These are phyloP conservation scores for Fusarium tricinctum DNA, from an alignment of 2,329 filamentous ascomycete species.

Conservation along the genomic window DNA sequence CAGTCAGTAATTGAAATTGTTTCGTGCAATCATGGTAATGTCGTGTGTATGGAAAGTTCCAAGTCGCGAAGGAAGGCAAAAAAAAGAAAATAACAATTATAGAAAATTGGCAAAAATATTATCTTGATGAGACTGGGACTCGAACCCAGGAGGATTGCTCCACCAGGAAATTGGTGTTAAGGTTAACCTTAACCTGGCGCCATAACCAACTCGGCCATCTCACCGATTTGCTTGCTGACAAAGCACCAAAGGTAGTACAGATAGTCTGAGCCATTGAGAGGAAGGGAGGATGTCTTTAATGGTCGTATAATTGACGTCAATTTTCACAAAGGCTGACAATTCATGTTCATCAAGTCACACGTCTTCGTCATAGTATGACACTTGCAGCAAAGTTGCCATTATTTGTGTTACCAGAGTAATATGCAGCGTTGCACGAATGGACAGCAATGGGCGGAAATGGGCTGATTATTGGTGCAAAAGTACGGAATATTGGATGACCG, in stretches of 20 bases:
- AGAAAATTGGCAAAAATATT: conserved; percentile 1
- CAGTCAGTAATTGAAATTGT: too few relatives aligned
- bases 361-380: background rate
- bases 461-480: too few relatives aligned
- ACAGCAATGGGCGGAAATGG: background rate
- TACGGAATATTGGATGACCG: background rate
- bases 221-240: conserved; percentile 35
- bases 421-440: background rate
- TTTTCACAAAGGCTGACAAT: too few relatives aligned
- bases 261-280: fast-evolving
- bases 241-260: background rate
- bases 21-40: background rate
- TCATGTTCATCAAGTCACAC: background rate
- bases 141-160: conserved; percentile 41
- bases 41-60: background rate
- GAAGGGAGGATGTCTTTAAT: background rate
- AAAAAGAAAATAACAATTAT: background rate
- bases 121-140: conserved; percentile 37
- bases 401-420: too few relatives aligned
- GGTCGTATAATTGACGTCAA: too few relatives aligned
- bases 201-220: conserved; percentile 42
- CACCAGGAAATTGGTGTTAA: conserved; percentile 41
- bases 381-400: background rate
- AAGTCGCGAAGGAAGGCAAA: background rate
- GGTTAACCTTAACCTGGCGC: conserved; percentile 40